Base-by-base conservation (phyloP, 2,329 filamentous ascomycete genomes). In the Colletotrichum sp. region DNA sequence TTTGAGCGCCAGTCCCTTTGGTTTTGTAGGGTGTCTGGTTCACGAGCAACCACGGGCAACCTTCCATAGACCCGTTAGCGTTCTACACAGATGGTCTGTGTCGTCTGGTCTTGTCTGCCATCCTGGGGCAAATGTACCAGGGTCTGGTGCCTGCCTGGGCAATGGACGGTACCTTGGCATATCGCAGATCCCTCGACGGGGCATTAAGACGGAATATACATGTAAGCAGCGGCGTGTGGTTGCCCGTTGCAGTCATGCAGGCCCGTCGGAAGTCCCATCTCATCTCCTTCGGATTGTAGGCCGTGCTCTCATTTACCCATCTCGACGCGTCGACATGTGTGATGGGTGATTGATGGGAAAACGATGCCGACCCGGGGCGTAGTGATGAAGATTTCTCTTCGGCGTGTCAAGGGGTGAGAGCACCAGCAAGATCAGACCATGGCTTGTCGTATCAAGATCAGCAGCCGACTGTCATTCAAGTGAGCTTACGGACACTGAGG, bases 291-390 rank as follows among this genome's bases (percentile, higher is more conserved):
- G 36, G 62, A 16, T n/a, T 36, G 16, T 39, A 30, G 30, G 43
- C 30, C 55, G 28, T 32, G 22, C 39, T 18, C n/a, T 25, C 28
- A 56, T 48, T 58, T 32, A 30, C 36, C 70, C 64, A 60, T 61
- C 36, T 27, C 30, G 39, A 30, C 66, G 71, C 66, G 66, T 70
- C 58, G 66, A 73, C 71, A 39, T 39, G 56, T 70, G 39, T 27
- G 56, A 28, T 56, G 22, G 30, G 56, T 69, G 65, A 73, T 70
- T 69, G 66, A 69, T 64, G 66, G 70, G 66, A 73, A 73, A 73
- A 62, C 18, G 25, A 55, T 55, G 67, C 58, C 43, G 58, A 58
- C 32, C 34, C 18, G 48, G 15, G n/a, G 43, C 48, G 43, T 27
- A 66, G 28, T 32, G 66, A 65, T 32, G n/a, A 48, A 25, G n/a